phyloP scores from a whole-genome alignment of 2,329 filamentous ascomycete genomes.

The Berkeleyomyces rouxiae region DNA sequence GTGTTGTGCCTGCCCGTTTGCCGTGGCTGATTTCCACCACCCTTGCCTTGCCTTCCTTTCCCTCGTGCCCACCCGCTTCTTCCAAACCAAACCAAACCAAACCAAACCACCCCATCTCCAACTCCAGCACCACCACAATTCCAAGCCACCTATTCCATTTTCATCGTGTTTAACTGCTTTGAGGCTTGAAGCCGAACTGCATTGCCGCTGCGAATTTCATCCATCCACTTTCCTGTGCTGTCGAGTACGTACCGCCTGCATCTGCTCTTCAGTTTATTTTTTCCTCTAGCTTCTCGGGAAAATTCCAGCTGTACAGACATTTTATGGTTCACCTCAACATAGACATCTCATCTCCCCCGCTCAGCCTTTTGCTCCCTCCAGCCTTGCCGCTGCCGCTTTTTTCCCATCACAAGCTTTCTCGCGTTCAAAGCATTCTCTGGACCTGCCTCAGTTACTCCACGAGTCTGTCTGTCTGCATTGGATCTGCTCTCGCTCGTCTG shows the following conservation, averaged over 20 bases:
- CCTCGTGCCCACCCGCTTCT: no score
- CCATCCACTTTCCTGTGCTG: background rate
- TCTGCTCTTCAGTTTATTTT: background rate
- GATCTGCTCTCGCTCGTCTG: no score
- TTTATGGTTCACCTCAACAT: background rate
- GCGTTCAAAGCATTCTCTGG: background rate
- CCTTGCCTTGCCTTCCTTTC: no score
- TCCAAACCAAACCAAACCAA: no score
- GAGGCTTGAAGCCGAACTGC: background rate
- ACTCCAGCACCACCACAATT: background rate
- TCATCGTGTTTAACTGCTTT: background rate
- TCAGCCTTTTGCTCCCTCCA: conserved; percentile 3
- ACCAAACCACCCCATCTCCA: no score
- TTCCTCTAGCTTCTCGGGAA: background rate
- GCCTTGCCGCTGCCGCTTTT: background rate
- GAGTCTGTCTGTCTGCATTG: no score
- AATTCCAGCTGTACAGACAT: background rate
- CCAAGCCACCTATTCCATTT: conserved; percentile 2
- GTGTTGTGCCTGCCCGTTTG: no score
- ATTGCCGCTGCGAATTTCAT: background rate
- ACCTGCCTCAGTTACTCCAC: no score
- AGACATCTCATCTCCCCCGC: background rate
- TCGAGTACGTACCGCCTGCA: background rate
- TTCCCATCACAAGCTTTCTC: background rate
- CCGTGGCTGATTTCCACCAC: no score